phyloP scores from a whole-genome alignment of 768 basidiomycete genomes.

The Amanita subjunquillea region DNA sequence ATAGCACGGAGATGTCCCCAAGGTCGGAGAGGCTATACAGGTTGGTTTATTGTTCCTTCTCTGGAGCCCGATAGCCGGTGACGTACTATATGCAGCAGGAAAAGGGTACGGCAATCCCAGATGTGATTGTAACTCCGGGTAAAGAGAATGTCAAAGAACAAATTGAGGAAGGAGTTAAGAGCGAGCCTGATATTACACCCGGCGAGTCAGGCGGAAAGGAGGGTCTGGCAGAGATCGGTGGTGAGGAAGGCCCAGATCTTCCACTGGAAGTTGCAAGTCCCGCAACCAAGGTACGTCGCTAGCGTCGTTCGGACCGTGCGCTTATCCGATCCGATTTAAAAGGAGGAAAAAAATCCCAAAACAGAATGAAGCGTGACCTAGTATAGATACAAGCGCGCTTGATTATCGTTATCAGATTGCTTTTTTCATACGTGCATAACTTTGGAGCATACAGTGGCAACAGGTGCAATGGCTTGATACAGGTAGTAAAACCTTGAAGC shows the following conservation, averaged over 20 bases:
- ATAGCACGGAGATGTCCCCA: slow-evolving; percentile 10
- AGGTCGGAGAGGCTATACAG: slow-evolving; percentile 4
- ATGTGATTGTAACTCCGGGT: neutral
- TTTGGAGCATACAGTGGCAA: no score
- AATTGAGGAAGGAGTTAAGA: neutral
- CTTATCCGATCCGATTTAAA: neutral
- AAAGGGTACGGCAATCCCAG: neutral
- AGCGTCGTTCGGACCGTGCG: neutral
- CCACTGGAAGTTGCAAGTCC: neutral
- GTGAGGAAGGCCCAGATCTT: neutral
- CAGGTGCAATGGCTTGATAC: no score
- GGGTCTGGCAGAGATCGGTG: neutral
- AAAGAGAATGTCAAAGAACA: neutral
- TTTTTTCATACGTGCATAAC: no score
- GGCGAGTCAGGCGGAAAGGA: neutral
- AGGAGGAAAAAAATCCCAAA: no score
- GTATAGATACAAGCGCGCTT: neutral
- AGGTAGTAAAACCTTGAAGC: no score
- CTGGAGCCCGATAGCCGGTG: neutral
- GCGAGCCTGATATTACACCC: neutral
- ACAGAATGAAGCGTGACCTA: no score
- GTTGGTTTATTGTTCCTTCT: neutral
- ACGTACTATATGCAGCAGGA: neutral
- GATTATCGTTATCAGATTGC: no score
- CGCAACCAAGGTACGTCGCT: neutral